These are phyloP conservation scores for Xylaria arbuscula DNA, from an alignment of 2,329 filamentous ascomycete genomes.

Conservation along the genomic window DNA sequence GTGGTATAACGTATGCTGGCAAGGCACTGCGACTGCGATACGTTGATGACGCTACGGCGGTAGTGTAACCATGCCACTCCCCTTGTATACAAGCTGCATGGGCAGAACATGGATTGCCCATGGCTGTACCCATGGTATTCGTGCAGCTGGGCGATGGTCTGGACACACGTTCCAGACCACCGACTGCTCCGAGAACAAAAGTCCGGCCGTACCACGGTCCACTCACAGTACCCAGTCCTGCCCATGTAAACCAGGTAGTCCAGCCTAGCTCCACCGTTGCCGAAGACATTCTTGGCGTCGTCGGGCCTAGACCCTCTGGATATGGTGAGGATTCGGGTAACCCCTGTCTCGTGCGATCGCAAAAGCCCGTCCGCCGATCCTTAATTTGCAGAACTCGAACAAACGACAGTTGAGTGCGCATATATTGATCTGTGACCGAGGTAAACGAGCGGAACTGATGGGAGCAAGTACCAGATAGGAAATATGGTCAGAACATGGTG, in stretches of 20 bases:
- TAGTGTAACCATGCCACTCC: slow-evolving; percentile 28
- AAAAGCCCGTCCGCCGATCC: neutral
- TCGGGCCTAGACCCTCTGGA: slow-evolving; percentile 36
- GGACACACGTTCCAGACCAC: slow-evolving; percentile 29
- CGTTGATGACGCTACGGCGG: slow-evolving; percentile 19
- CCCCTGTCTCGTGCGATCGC: slow-evolving; percentile 18
- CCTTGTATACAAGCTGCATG: slow-evolving; percentile 30
- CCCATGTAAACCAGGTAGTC: slow-evolving; percentile 14
- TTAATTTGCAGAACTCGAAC: neutral
- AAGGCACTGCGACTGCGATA: slow-evolving; percentile 7
- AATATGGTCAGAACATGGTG: neutral
- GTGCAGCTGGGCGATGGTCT: slow-evolving; percentile 31
- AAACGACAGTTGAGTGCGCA: neutral
- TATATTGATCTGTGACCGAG: neutral
- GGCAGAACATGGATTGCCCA: neutral
- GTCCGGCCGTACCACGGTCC: slow-evolving; percentile 5
- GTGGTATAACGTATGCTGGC: slow-evolving; percentile 1
- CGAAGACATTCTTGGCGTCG: slow-evolving; percentile 27
- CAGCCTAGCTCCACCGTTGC: slow-evolving; percentile 29
- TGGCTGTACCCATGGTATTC: slow-evolving; percentile 19
- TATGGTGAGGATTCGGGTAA: slow-evolving; percentile 20
- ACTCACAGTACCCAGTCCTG: neutral
- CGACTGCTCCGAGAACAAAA: neutral
- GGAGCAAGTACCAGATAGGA: neutral
- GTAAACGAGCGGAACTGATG: neutral